These are phyloP conservation scores for Cystobasidium pallidum DNA, from an alignment of 1,284 basidiomycete species.

Conservation along the genomic window DNA sequence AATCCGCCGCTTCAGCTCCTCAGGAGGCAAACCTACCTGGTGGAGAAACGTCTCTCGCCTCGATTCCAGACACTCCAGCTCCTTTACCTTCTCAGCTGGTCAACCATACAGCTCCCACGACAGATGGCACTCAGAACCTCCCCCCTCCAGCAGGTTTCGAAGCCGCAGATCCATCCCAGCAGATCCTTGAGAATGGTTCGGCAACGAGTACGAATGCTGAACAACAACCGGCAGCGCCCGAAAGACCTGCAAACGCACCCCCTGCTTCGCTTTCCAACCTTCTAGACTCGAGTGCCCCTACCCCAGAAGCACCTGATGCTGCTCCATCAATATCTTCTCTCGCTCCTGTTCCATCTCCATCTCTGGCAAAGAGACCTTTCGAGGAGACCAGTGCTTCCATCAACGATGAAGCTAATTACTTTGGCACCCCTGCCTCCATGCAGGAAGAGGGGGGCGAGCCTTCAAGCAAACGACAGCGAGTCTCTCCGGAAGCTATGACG, in stretches of 20 bases:
- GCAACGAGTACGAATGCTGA: neutral
- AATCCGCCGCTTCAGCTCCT: neutral
- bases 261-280: slow-evolving; percentile 19
- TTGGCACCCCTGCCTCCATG: neutral
- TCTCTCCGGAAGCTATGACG: slow-evolving; percentile 19
- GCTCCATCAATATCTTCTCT: neutral
- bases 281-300: slow-evolving; percentile 20
- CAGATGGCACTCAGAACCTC: slow-evolving; percentile 22
- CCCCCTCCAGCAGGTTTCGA: neutral
- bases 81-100: slow-evolving; percentile 42
- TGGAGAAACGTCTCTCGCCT: slow-evolving; percentile 11
- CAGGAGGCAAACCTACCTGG: neutral
- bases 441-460: neutral
- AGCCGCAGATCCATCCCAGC: neutral
- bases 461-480: slow-evolving; percentile 31
- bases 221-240: too few relatives aligned
- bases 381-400: slow-evolving; percentile 1
- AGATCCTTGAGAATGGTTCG: slow-evolving; percentile 20
- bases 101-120: slow-evolving; percentile 18
- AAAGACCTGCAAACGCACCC: slow-evolving; percentile 1
- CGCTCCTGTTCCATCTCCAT: slow-evolving; percentile 18
- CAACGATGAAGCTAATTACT: slow-evolving; percentile 13
- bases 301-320: slow-evolving; percentile 11
- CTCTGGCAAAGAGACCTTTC: slow-evolving; percentile 39
- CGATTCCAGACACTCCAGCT: slow-evolving; percentile 33